Conservation (phyloP, 768 basidiomycete species). For the Suillus hirtellus region DNA sequence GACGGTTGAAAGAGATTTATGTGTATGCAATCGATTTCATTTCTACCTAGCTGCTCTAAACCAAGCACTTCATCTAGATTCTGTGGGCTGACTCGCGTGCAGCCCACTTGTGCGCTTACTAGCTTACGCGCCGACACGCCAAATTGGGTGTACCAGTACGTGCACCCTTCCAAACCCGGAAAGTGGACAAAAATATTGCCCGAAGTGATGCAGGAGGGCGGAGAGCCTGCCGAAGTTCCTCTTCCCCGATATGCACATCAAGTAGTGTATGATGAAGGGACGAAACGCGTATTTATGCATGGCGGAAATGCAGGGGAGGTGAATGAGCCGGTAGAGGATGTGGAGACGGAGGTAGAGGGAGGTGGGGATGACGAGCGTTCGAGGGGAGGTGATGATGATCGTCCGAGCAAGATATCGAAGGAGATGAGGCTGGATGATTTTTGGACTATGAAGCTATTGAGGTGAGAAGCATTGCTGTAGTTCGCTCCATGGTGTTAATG, state of each 20-base stretch:
- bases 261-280: slow-evolving; percentile 65
- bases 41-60: not conserved
- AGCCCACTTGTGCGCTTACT: slow-evolving; percentile 40
- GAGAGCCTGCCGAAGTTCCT: slow-evolving; percentile 41
- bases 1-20: slow-evolving; percentile 64
- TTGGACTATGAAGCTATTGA: slow-evolving; percentile 69
- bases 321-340: slow-evolving; percentile 17
- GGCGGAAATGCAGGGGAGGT: slow-evolving; percentile 70
- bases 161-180: slow-evolving; percentile 49
- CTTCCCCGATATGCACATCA: slow-evolving; percentile 75
- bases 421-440: slow-evolving; percentile 71
- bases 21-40: slow-evolving; percentile 48
- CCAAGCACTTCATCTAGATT: slow-evolving; percentile 41
- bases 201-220: slow-evolving; percentile 23
- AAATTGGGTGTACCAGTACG: slow-evolving; percentile 71
- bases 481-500: not conserved
- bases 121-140: slow-evolving; percentile 48
- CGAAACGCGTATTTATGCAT: slow-evolving; percentile 64
- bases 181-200: slow-evolving; percentile 64
- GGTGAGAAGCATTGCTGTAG: slow-evolving; percentile 41
- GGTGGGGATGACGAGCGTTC: slow-evolving; percentile 14
- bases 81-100: slow-evolving; percentile 55
- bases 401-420: slow-evolving; percentile 15
- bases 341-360: slow-evolving; percentile 27
- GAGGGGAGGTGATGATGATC: slow-evolving; percentile 6